Evolutionary conservation across 352 stramenopile species (phyloP).

Genomic region (Blastocystis sp.): DNA sequence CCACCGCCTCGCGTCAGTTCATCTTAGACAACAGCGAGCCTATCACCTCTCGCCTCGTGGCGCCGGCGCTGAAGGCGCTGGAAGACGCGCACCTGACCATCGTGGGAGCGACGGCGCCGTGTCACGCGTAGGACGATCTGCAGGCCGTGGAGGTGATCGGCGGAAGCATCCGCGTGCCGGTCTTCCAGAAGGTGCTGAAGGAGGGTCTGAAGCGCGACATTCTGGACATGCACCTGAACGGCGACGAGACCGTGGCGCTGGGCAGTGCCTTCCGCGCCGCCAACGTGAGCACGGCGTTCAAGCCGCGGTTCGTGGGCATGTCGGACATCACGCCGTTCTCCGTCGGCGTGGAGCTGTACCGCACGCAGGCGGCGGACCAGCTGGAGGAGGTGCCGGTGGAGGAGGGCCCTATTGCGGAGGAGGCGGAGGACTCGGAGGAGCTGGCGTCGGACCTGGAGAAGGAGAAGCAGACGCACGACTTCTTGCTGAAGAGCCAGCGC

Average conservation of each 20-base stretch:
- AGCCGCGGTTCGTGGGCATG: constrained; percentile 89
- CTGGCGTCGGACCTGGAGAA: constrained; percentile 74
- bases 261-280: constrained; percentile 89
- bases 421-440: constrained; percentile 8
- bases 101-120: not conserved
- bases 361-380: constrained; percentile 72
- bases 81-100: constrained; percentile 81
- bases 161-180: constrained; percentile 89
- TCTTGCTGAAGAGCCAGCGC: constrained; percentile 3
- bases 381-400: not conserved
- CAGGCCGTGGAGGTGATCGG: constrained; percentile 92
- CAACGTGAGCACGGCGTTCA: constrained; percentile 91
- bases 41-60: constrained; percentile 81
- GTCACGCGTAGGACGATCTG: constrained; percentile 79
- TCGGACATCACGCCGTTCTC: constrained; percentile 85
- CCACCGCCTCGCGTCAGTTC: constrained; percentile 82
- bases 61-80: constrained; percentile 83
- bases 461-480: constrained; percentile 74
- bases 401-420: not conserved
- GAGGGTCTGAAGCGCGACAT: constrained; percentile 80
- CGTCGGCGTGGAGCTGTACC: constrained; percentile 80
- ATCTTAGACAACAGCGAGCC: constrained; percentile 85
- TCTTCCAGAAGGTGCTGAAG: constrained; percentile 83
- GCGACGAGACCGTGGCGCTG: constrained; percentile 92
- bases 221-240: constrained; percentile 92